Evolutionary conservation across 352 stramenopile species (phyloP), one percentile per base, ranked within the genome.

Genomic region (Phytophthora capsici): DNA sequence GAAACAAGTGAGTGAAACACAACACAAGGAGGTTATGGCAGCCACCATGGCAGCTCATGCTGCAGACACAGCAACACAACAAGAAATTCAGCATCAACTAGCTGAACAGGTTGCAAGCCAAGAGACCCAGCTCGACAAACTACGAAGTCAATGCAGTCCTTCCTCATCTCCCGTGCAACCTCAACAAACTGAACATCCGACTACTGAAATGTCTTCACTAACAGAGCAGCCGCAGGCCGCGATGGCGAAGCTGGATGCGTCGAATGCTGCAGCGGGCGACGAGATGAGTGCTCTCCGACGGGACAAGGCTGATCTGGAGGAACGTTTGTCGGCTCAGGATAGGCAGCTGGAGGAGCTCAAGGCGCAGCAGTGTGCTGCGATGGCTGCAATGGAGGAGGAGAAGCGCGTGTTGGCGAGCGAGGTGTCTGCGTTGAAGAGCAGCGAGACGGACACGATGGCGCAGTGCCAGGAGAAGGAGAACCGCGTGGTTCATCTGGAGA

Each of bases 41-140:
- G 49, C 17, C 22, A 56, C 48, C 2, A 58, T 71, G 45, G 16
- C 43, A 32, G 40, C 28, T 23, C 48, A 61, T 30, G 56, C 61
- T 5, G 14, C 53, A n/a, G 44, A 66, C 28, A 61, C 12, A 48
- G 51, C 45, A 50, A 61, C 57, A 8, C 50, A 71, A 7, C 45
- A 64, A 45, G 32, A 75, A 30, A 64, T 65, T 25, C 50, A 71
- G 41, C 61, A 46, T 26, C 34, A 66, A 43, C 53, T 70, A 14
- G 60, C 66, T 2, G 61, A 70, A 9, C 53, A 63, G 38, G 22
- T 70, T 19, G 60, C 49, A 9, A 49, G 22, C 9, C 52, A 60
- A 36, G 45, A 73, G 12, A 17, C 38, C 5, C 48, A 71, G 20
- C 32, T 75, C 6, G 43, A 59, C 1, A 20, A 71, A 30, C 20